Base-by-base conservation (phyloP, 1,139 yeast genomes). In the Geotrichum bryndzae region DNA sequence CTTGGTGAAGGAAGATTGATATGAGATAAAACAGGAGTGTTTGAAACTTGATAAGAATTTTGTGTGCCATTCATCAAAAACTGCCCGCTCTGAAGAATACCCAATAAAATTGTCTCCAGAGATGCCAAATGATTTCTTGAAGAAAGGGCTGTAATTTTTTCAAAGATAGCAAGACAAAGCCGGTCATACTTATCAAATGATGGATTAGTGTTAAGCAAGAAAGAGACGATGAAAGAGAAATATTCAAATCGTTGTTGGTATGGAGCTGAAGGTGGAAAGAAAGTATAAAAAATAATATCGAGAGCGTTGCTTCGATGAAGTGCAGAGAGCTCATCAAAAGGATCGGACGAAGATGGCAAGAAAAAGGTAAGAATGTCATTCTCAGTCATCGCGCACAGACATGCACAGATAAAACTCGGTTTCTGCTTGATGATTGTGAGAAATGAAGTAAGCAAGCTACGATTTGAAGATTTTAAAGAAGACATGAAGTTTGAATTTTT, bases 341-440 rank as follows among this genome's bases (percentile, higher is more conserved):
- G 65, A 27, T 69, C 73, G 38, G 51, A 56, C 3, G 68, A 58
- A 25, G 63, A 27, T 7, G 65, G 60, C 2, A 60, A 60, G 31
- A 66, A 66, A 55, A 74, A 69, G n/a, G 62, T 52, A 45, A 61
- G 63, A 35, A 71, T 61, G 53, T 73, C 75, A 1, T 66, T 50
- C 1, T 66, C 61, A 2, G 67, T 59, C 68, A 74, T 64, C 22
- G 71, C 67, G 8, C 69, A 61, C n/a, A 73, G 62, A 1, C 74
- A 70, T 13, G 74, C 68, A 45, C 74, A 72, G 11, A 74, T 66
- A 55, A 74, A 74, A 18, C 72, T 72, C 0, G 77, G 77, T 1
- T 77, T 72, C 1, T 76, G 69, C 54, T 74, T 70, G 29, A 74
- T 66, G 45, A 74, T 64, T 5, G 75, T 70, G 55, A 74, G 59